These are phyloP conservation scores for Canavalia gladiata DNA, from an alignment of 306 rosid species.

Conservation along the genomic window DNA sequence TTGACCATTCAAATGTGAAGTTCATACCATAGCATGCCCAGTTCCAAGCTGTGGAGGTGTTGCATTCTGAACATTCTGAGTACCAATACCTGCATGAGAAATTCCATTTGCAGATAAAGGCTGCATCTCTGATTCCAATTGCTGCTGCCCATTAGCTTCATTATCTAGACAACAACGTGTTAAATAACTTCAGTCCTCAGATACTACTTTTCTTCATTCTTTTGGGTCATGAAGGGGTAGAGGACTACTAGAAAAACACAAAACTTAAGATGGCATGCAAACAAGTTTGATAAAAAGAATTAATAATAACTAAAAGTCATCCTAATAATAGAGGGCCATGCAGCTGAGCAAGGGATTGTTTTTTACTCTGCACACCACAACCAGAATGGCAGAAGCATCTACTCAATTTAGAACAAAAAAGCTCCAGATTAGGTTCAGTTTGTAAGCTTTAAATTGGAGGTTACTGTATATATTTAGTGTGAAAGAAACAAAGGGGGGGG, in stretches of 20 bases:
- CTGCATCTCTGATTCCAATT: slow-evolving; percentile 65
- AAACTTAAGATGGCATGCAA: slow-evolving; percentile 33
- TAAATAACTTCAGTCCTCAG: slow-evolving; percentile 45
- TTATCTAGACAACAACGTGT: slow-evolving; percentile 67
- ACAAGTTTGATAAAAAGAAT: slow-evolving; percentile 17
- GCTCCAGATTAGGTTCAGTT: slow-evolving; percentile 15
- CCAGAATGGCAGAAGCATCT: slow-evolving; percentile 28
- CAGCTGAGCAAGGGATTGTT: not conserved
- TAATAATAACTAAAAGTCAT: slow-evolving; percentile 21
- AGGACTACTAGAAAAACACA: slow-evolving; percentile 17
- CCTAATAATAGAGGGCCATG: not conserved
- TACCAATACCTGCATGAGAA: slow-evolving; percentile 60
- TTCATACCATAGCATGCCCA: slow-evolving; percentile 80
- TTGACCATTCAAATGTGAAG: slow-evolving; percentile 36
- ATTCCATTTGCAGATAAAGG: slow-evolving; percentile 68
- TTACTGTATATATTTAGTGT: not conserved
- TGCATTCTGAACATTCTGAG: slow-evolving; percentile 70
- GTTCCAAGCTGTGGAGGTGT: slow-evolving; percentile 79
- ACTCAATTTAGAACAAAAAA: slow-evolving; percentile 18
- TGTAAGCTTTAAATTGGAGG: not conserved
- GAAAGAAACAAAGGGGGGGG: not conserved
- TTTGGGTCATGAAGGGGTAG: not conserved
- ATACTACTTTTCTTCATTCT: slow-evolving; percentile 24
- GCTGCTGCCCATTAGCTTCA: slow-evolving; percentile 72
- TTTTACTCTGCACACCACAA: slow-evolving; percentile 11